Base-by-base conservation (phyloP, 768 basidiomycete genomes). In the Rhodotorula kratochvilovae region DNA sequence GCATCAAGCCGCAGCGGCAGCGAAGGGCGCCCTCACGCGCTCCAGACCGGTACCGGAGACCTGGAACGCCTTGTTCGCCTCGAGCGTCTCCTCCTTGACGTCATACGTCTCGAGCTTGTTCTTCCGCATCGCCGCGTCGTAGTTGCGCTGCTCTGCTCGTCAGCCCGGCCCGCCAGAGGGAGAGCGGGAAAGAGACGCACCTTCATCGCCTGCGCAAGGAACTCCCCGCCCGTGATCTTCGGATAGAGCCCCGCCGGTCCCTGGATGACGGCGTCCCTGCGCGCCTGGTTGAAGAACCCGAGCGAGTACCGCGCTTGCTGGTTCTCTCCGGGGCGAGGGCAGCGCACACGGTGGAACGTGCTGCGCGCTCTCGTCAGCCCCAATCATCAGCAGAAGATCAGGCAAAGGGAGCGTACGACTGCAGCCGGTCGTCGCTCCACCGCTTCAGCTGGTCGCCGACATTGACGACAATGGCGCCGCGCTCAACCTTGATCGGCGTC, bases 211-310 rank as follows among this genome's bases (percentile, higher is more conserved):
- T 79, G 73, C 1, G 78, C 77, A 55, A 79, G 76, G 70, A 79
- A 79, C 43, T 79, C 63, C 19, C 69, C 74, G 6, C 78, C 78
- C 29, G 77, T 79, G 54, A 78, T 77, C 29, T 70, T 57, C 6
- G 72, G 70, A 61, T 78, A 79, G 4, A 36, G 57, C 67, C 78
- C 78, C 25, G 63, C 27, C 25, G 78, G 78, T 12, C 77, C 78
- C 60, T 79, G 77, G 43, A 79, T 79, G 43, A 78, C 67, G 25
- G 64, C 71, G 42, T 67, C 46, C 43, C 70, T 64, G 15, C 75
- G 42, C 10, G 78, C 79, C 59, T 79, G 78, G 66, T 79, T 79
- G 76, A 79, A 79, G 71, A 77, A 78, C 0, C 78, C 79, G 50
- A 79, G 77, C 21, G 73, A 75, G 74, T 79, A 79, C 3, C 78